A percentile compares a stretch with the other conserved stretches of the same genome.
Evolutionary conservation across 441 rosid species (phyloP).

Genomic region (Erodium texanum): DNA sequence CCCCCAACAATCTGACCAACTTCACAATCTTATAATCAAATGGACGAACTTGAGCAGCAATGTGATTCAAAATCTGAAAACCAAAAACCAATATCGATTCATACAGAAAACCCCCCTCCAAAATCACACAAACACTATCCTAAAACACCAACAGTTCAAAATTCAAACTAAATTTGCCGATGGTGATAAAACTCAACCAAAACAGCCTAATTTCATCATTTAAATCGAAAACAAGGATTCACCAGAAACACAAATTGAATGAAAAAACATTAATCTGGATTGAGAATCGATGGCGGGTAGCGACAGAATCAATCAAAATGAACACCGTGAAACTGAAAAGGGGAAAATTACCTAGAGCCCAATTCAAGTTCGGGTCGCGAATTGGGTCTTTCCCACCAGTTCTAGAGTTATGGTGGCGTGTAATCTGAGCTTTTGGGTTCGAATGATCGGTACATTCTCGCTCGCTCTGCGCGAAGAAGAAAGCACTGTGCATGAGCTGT

Average conservation of each 20-base stretch:
- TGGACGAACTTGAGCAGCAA: not conserved
- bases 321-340: not conserved
- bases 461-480: not conserved
- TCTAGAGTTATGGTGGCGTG: not conserved
- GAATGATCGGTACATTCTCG: not conserved
- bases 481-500: not conserved
- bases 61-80: not conserved
- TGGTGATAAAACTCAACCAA: not conserved
- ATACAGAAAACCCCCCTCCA: not conserved
- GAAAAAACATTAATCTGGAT: not conserved
- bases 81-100: not conserved
- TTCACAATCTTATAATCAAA: not conserved
- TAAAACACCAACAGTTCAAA: not conserved
- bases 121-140: not conserved
- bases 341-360: not conserved
- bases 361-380: not conserved
- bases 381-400: not conserved
- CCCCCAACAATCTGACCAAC: not conserved
- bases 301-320: not conserved
- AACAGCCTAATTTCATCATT: not conserved
- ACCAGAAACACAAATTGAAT: not conserved
- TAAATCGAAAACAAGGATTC: not conserved
- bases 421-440: not conserved
- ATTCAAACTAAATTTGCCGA: not conserved
- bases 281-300: not conserved